Conservation (phyloP, 2,329 filamentous ascomycete genomes). For the Sarocladiaceae sp. region DNA sequence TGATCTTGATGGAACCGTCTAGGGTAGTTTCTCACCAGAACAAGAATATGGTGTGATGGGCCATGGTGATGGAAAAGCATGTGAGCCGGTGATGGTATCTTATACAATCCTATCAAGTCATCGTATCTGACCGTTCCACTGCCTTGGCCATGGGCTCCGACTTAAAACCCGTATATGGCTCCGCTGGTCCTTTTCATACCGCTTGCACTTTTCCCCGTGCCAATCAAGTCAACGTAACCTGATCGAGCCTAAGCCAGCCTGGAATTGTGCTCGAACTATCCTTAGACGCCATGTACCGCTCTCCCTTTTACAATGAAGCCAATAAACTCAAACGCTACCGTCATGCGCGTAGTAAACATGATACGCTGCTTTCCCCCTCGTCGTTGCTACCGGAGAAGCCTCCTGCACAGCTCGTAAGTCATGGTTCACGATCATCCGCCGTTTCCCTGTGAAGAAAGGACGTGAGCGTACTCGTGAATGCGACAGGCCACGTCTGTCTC, state of each 20-base stretch:
- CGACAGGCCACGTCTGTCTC: too few relatives aligned
- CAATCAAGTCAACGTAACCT: background rate
- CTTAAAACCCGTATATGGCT: too few relatives aligned
- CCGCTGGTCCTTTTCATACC: too few relatives aligned
- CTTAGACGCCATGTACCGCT: slow-evolving; percentile 7
- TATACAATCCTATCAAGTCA: slow-evolving; percentile 1
- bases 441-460: background rate
- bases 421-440: background rate
- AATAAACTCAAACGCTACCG: slow-evolving; percentile 4
- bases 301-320: slow-evolving; percentile 5
- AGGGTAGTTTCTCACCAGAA: too few relatives aligned
- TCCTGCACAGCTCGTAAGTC: background rate
- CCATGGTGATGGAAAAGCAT: too few relatives aligned
- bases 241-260: too few relatives aligned
- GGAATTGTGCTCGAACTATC: slow-evolving; percentile 5
- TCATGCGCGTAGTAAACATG: background rate
- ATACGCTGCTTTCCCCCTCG: background rate
- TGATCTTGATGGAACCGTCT: too few relatives aligned
- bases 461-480: too few relatives aligned
- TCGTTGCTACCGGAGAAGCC: background rate
- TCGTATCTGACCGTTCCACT: background rate
- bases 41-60: too few relatives aligned
- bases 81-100: too few relatives aligned
- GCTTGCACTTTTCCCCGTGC: background rate
- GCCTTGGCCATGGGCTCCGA: too few relatives aligned